Conservation (phyloP, 495 filamentous ascomycete species). For the Podospora sp. region DNA sequence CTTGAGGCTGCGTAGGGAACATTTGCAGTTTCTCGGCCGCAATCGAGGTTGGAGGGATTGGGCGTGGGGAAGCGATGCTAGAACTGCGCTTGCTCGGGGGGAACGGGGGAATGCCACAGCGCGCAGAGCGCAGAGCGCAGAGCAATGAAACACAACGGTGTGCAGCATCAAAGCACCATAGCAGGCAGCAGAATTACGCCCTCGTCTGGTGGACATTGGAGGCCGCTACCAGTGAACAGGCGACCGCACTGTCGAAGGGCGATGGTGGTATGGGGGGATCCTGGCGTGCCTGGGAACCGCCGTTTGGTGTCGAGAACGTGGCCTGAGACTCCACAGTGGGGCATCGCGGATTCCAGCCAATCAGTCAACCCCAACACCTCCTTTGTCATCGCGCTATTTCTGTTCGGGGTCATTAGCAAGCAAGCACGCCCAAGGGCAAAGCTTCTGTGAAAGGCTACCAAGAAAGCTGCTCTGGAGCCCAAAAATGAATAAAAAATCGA, state of each 20-base stretch:
- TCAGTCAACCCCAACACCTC: background rate
- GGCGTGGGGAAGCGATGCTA: too few relatives aligned
- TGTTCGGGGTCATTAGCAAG: conserved; percentile 13
- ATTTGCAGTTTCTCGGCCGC: too few relatives aligned
- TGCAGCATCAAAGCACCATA: background rate
- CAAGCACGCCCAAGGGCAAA: too few relatives aligned
- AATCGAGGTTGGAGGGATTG: too few relatives aligned
- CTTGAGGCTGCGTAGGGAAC: too few relatives aligned
- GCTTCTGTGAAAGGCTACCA: too few relatives aligned
- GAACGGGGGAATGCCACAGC: background rate
- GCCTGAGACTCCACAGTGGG: background rate
- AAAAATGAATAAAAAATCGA: too few relatives aligned
- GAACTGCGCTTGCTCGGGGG: background rate
- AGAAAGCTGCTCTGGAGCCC: too few relatives aligned
- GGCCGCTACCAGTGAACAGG: too few relatives aligned
- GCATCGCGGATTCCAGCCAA: conserved; percentile 8
- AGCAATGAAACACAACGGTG: conserved; percentile 15
- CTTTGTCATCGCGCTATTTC: conserved; percentile 23
- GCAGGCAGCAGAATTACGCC: conserved; percentile 21
- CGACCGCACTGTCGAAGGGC: too few relatives aligned
- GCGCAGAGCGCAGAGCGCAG: background rate
- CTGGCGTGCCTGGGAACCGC: background rate
- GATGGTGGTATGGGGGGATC: background rate
- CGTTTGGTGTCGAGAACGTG: background rate
- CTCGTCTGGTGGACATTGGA: conserved; percentile 7